Evolutionary conservation across 495 filamentous ascomycete genomes (phyloP), one percentile per base, ranked within the genome.

Genomic region (Aspergillus ostianus): DNA sequence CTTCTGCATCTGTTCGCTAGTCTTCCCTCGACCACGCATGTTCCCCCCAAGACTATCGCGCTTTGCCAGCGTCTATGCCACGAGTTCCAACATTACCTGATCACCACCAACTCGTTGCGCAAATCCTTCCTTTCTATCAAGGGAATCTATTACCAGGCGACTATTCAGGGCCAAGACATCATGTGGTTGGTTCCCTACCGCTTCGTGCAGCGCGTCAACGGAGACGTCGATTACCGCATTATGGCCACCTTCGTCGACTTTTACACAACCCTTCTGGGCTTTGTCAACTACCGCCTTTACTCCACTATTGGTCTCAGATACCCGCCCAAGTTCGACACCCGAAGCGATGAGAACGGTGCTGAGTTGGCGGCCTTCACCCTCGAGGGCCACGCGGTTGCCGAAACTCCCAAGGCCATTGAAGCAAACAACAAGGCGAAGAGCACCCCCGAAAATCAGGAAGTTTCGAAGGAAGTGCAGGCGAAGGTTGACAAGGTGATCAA

Each of bases 191-290:
- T 97, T 3, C 94, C 94, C 2, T 98, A 98, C 78, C 88, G 89
- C 62, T 98, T 98, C 74, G 96, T 97, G 63, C 95, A 97, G 77
- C 79, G 88, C 60, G 85, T 96, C 30, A 92, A 92, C 23, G 90
- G 87, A 15, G 94, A 98, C 73, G 87, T 98, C 51, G 94, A 98
- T 74, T 98, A 96, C 79, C 82, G 95, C 65, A 97, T 98, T 70
- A 98, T 98, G 94, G 92, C 90, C 47, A 98, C 95, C 2, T 98
- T 98, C 69, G 90, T 98, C 53, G 93, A 98, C 66, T 98, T 98
- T 75, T 98, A 98, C 80, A 94, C 92, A 53, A 98, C 94, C 3
- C 80, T 98, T 13, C 79, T 98, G 10, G 90, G 95, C 50, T 98
- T 98, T 63, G 89, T 98, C 69, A 96, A 98, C 79, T 98, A 89